phyloP scores from a whole-genome alignment of 306 rosid species.

The Neltuma alba region DNA sequence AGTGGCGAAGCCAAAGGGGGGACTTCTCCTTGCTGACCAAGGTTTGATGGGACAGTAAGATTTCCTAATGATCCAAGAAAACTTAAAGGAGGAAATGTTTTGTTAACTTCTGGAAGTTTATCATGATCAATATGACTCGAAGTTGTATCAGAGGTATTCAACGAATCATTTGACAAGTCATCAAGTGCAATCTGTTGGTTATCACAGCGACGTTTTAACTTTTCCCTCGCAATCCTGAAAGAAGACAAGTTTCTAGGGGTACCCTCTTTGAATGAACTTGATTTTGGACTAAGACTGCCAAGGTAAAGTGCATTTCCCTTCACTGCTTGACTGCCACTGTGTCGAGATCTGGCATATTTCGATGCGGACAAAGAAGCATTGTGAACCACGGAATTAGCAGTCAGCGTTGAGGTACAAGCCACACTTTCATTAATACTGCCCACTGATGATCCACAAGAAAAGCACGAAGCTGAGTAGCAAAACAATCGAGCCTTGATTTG shows the following conservation, averaged over 20 bases:
- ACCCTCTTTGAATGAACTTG: conserved; percentile 89
- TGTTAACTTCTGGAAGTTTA: conserved; percentile 43
- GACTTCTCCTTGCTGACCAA: conserved; percentile 49
- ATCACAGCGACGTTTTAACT: conserved; percentile 70
- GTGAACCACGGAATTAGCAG: conserved; percentile 34
- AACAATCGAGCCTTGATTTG: conserved; percentile 82
- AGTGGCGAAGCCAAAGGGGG: conserved; percentile 62
- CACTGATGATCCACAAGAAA: conserved; percentile 73
- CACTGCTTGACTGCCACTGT: conserved; percentile 54
- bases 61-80: conserved; percentile 68
- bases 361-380: conserved; percentile 47
- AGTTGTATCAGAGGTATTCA: conserved; percentile 38
- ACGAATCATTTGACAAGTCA: conserved; percentile 45
- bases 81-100: conserved; percentile 51
- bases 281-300: conserved; percentile 86
- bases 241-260: conserved; percentile 65
- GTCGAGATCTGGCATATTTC: conserved; percentile 73
- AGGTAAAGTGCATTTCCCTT: conserved; percentile 68
- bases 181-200: conserved; percentile 47
- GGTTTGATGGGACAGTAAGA: conserved; percentile 48
- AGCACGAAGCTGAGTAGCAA: conserved; percentile 90
- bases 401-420: conserved; percentile 31
- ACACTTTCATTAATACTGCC: conserved; percentile 44
- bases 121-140: conserved; percentile 43
- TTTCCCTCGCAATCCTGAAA: conserved; percentile 72